Evolutionary conservation across 2,329 filamentous ascomycete genomes (phyloP).

Genomic region (Hymenotorrendiella dingleyae): DNA sequence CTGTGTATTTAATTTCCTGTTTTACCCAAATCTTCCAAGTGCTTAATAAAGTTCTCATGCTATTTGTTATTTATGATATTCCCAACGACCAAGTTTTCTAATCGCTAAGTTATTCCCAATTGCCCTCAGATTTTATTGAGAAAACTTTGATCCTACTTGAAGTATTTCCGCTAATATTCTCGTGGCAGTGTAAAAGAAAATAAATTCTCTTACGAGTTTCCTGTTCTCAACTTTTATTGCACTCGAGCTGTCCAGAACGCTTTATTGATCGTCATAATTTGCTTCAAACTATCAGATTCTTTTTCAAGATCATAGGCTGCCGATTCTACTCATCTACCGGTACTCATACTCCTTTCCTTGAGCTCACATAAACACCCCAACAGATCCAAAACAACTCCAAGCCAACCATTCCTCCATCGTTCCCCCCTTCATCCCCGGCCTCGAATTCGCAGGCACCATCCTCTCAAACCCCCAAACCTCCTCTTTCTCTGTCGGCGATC

Average conservation of each 20-base stretch:
- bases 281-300: background rate
- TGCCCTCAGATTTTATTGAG: too few species aligned
- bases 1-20: background rate
- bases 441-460: conserved; percentile 54
- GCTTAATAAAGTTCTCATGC: too few species aligned
- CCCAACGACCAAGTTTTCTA: too few species aligned
- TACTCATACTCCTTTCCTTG: background rate
- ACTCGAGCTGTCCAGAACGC: background rate
- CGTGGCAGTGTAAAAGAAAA: too few species aligned
- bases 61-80: too few species aligned
- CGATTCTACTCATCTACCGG: background rate
- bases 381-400: conserved; percentile 50
- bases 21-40: too few species aligned
- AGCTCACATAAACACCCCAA: background rate
- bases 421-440: conserved; percentile 53
- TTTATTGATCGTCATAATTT: background rate
- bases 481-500: conserved; percentile 39
- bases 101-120: too few species aligned
- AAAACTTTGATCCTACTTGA: too few species aligned
- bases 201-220: too few species aligned
- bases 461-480: conserved; percentile 32
- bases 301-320: background rate
- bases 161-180: too few species aligned
- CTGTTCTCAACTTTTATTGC: background rate
- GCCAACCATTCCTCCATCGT: conserved; percentile 50